Conservation (phyloP, 139 green algal genomes). For the Deuterostichococcus epilithicus region DNA sequence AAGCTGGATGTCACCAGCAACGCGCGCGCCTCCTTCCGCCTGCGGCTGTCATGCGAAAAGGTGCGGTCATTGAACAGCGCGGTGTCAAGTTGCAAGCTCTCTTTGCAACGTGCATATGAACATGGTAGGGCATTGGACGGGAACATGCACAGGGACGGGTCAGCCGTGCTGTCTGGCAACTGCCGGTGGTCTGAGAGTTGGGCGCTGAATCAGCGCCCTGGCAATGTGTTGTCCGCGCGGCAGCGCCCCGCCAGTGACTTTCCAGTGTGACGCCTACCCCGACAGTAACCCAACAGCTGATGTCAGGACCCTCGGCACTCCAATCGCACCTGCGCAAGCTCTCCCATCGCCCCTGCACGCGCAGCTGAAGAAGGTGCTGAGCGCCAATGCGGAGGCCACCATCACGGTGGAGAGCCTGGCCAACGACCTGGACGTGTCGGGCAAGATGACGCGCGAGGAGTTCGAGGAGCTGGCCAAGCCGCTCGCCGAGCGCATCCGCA, state of each 20-base stretch:
- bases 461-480: constrained; percentile 79
- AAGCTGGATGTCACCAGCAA: constrained; percentile 87
- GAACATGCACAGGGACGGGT: not conserved
- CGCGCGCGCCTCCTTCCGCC: constrained; percentile 76
- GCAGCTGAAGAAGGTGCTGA: constrained; percentile 92
- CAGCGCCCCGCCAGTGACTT: too few relatives aligned
- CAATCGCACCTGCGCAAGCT: too few relatives aligned
- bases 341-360: not conserved
- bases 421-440: constrained; percentile 84
- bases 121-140: too few relatives aligned
- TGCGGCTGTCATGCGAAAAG: constrained; percentile 83
- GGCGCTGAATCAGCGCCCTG: too few relatives aligned
- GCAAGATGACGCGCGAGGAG: constrained; percentile 71
- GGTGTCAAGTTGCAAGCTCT: not conserved
- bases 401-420: constrained; percentile 94
- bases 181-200: not conserved
- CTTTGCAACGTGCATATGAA: not conserved
- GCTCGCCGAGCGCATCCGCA: constrained; percentile 48
- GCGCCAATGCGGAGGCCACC: constrained; percentile 81
- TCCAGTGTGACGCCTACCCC: too few relatives aligned
- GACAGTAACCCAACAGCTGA: too few relatives aligned
- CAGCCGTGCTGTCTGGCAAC: not conserved
- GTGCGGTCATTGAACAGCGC: too few relatives aligned
- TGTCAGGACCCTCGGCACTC: too few relatives aligned
- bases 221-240: too few relatives aligned